Percentiles rank a stretch among this genome's conserved stretches.
Evolutionary conservation across 1,284 basidiomycete species (phyloP).

Genomic region (Rhodotorula sp.): DNA sequence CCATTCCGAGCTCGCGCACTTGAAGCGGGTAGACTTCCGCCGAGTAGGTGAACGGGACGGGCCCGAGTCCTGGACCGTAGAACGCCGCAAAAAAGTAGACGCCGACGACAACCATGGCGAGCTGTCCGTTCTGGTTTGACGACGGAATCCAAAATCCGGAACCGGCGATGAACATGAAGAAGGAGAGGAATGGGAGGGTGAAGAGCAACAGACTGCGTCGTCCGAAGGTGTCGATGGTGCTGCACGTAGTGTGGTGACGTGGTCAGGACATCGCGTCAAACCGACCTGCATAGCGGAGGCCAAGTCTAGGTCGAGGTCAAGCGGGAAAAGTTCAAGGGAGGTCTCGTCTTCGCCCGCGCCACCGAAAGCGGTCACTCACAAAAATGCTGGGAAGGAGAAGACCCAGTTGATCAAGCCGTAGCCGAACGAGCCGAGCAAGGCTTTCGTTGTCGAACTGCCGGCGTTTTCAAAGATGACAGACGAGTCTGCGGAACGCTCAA

Average conservation of each 20-base stretch:
- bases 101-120: slow-evolving; percentile 25
- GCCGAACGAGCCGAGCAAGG: slow-evolving; percentile 62
- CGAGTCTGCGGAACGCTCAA: slow-evolving; percentile 51
- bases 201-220: slow-evolving; percentile 47
- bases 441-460: slow-evolving; percentile 52
- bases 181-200: slow-evolving; percentile 52
- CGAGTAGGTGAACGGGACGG: slow-evolving; percentile 51
- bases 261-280: background rate
- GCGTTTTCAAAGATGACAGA: slow-evolving; percentile 65
- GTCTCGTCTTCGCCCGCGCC: slow-evolving; percentile 46
- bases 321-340: too few species aligned
- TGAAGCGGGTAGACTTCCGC: slow-evolving; percentile 56
- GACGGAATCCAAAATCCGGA: slow-evolving; percentile 31
- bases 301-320: too few species aligned
- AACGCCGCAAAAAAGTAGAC: slow-evolving; percentile 34
- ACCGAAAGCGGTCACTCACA: slow-evolving; percentile 48
- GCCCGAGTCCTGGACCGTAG: slow-evolving; percentile 44
- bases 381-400: slow-evolving; percentile 44
- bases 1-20: slow-evolving; percentile 56
- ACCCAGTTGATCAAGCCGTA: slow-evolving; percentile 50
- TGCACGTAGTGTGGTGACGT: slow-evolving; percentile 44
- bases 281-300: too few species aligned
- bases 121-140: background rate
- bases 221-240: slow-evolving; percentile 48
- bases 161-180: slow-evolving; percentile 40